Evolutionary conservation across 768 basidiomycete genomes (phyloP).

Genomic region (Kwoniella heveanensis): DNA sequence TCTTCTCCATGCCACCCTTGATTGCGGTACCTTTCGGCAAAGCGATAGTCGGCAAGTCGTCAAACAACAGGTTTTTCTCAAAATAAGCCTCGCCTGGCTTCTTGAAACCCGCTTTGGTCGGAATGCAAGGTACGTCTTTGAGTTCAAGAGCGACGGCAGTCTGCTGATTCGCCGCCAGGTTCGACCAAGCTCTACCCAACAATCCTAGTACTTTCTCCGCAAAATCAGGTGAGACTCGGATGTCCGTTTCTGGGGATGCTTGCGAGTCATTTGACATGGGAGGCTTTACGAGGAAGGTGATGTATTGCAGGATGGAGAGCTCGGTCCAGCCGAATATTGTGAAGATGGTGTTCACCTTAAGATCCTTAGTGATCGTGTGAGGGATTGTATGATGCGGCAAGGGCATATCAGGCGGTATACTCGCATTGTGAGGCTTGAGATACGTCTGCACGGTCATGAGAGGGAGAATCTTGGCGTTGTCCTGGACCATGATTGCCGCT

Average conservation of each 20-base stretch:
- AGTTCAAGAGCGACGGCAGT: slow-evolving; percentile 62
- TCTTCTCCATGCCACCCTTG: slow-evolving; percentile 72
- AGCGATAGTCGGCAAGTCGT: slow-evolving; percentile 78
- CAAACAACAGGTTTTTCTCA: slow-evolving; percentile 79
- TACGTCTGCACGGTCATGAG: slow-evolving; percentile 72
- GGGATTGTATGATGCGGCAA: slow-evolving; percentile 75
- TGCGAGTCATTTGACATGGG: slow-evolving; percentile 55
- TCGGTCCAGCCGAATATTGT: slow-evolving; percentile 75
- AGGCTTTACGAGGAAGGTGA: slow-evolving; percentile 65
- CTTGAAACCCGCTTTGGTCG: slow-evolving; percentile 74
- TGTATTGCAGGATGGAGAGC: slow-evolving; percentile 73
- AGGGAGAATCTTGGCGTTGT: slow-evolving; percentile 63
- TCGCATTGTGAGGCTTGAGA: slow-evolving; percentile 66
- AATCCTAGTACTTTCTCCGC: slow-evolving; percentile 75
- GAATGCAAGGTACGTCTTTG: slow-evolving; percentile 65
- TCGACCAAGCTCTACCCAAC: slow-evolving; percentile 73
- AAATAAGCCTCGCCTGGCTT: slow-evolving; percentile 76
- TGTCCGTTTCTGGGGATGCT: slow-evolving; percentile 62
- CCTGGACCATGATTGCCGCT: slow-evolving; percentile 65
- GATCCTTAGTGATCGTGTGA: slow-evolving; percentile 63
- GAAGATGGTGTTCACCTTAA: slow-evolving; percentile 38
- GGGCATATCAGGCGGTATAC: slow-evolving; percentile 73
- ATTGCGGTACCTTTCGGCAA: slow-evolving; percentile 67
- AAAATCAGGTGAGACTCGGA: slow-evolving; percentile 69
- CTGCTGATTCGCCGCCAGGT: slow-evolving; percentile 62